phyloP scores from a whole-genome alignment of 2,329 filamentous ascomycete genomes.

The Penicillium sp. region DNA sequence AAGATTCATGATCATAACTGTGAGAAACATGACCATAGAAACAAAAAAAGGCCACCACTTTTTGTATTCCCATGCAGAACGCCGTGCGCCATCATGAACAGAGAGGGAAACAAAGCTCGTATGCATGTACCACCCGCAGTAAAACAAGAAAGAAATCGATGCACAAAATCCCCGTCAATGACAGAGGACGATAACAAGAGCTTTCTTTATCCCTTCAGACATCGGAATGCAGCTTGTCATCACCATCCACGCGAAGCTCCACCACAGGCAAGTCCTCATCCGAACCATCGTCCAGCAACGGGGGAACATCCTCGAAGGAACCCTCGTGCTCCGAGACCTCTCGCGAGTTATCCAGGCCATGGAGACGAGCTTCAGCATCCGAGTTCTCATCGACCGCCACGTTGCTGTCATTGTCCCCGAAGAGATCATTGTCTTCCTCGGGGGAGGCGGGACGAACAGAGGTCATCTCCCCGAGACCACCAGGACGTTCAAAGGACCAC shows the following conservation, averaged over 20 bases:
- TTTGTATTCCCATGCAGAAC: constrained; percentile 16
- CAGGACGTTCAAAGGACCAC: constrained; percentile 42
- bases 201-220: constrained; percentile 5
- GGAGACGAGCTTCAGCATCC: constrained; percentile 37
- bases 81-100: constrained; percentile 12
- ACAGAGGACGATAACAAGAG: neutral
- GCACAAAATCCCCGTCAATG: neutral
- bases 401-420: constrained; percentile 44
- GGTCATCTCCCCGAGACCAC: constrained; percentile 32
- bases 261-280: constrained; percentile 46
- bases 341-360: constrained; percentile 30
- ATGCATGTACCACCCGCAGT: constrained; percentile 3
- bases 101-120: neutral
- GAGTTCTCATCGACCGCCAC: constrained; percentile 42
- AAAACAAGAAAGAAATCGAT: neutral
- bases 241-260: constrained; percentile 43
- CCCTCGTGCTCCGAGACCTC: constrained; percentile 30
- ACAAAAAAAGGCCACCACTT: constrained; percentile 4
- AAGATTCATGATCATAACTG: constrained; percentile 1
- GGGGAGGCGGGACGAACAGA: constrained; percentile 23
- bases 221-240: constrained; percentile 32
- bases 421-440: constrained; percentile 35
- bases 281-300: constrained; percentile 34
- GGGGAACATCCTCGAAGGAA: constrained; percentile 36
- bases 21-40: neutral